phyloP scores from a whole-genome alignment of 495 filamentous ascomycete species.

The Lentithecium fluviatile region DNA sequence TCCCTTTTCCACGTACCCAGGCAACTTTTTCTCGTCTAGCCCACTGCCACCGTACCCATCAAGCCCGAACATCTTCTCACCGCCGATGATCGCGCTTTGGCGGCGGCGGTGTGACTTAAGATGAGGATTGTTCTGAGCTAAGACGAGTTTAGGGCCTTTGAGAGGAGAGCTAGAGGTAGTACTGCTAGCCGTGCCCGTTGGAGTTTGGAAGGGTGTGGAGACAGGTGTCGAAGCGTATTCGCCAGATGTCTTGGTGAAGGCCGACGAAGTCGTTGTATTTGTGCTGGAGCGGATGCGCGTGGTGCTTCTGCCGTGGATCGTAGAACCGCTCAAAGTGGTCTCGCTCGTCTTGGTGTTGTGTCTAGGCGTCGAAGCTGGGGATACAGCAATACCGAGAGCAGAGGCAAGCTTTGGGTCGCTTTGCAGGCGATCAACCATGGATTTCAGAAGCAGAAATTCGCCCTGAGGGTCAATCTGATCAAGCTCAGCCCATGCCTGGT shows the following conservation, averaged over 20 bases:
- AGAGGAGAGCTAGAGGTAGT: slow-evolving; percentile 14
- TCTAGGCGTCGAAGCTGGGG: slow-evolving; percentile 30
- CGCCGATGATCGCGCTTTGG: slow-evolving; percentile 56
- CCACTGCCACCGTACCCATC: slow-evolving; percentile 36
- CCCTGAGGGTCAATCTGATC: slow-evolving; percentile 90
- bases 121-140: slow-evolving; percentile 83
- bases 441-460: slow-evolving; percentile 75
- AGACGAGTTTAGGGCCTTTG: slow-evolving; percentile 62
- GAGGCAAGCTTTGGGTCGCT: slow-evolving; percentile 42
- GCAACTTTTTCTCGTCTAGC: slow-evolving; percentile 50
- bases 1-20: slow-evolving; percentile 54
- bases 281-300: slow-evolving; percentile 29
- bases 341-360: slow-evolving; percentile 21
- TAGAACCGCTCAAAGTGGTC: slow-evolving; percentile 20
- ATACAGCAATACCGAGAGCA: slow-evolving; percentile 36
- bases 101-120: slow-evolving; percentile 67
- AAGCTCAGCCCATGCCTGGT: slow-evolving; percentile 78
- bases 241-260: background rate
- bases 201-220: slow-evolving; percentile 9
- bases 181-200: background rate
- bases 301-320: slow-evolving; percentile 25
- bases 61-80: slow-evolving; percentile 27
- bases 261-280: slow-evolving; percentile 4
- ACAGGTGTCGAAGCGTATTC: background rate
- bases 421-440: slow-evolving; percentile 62